A percentile compares a stretch with the other conserved stretches of the same genome.
phyloP scores from a whole-genome alignment of 164 flowering plant genomes.

The Sedum album region DNA sequence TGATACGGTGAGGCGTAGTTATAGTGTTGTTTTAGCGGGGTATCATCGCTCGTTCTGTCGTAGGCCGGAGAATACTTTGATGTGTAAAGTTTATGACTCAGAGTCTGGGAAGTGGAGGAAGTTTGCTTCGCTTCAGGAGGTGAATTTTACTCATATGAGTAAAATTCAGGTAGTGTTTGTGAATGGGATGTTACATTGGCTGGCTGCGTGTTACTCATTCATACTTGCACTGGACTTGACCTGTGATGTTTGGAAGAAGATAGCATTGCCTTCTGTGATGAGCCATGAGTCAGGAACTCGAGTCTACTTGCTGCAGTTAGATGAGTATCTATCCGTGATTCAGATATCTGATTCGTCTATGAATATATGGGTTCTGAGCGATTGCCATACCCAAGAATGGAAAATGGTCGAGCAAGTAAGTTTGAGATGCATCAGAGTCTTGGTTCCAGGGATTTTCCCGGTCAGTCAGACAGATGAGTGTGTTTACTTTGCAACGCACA shows the following conservation, averaged over 20 bases:
- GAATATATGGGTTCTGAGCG: constrained; percentile 67
- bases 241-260: constrained; percentile 60
- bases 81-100: constrained; percentile 71
- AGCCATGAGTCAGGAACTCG: constrained; percentile 34
- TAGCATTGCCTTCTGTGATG: constrained; percentile 46
- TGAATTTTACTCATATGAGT: constrained; percentile 72
- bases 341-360: constrained; percentile 71
- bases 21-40: constrained; percentile 76
- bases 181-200: constrained; percentile 65
- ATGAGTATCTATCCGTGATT: constrained; percentile 62
- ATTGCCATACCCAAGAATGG: constrained; percentile 61
- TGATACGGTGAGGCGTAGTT: constrained; percentile 26
- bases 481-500: constrained; percentile 68
- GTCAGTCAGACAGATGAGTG: constrained; percentile 55
- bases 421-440: constrained; percentile 67
- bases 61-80: constrained; percentile 52
- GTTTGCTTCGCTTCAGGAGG: constrained; percentile 47
- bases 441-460: constrained; percentile 74
- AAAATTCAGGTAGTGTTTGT: constrained; percentile 70
- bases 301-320: constrained; percentile 65
- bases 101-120: constrained; percentile 65
- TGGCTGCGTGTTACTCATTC: constrained; percentile 42
- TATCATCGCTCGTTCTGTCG: constrained; percentile 69
- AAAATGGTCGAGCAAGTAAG: constrained; percentile 56
- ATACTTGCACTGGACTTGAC: constrained; percentile 67